Conservation (phyloP, 148 eudicot genomes). For the Gaultheria prostrata region DNA sequence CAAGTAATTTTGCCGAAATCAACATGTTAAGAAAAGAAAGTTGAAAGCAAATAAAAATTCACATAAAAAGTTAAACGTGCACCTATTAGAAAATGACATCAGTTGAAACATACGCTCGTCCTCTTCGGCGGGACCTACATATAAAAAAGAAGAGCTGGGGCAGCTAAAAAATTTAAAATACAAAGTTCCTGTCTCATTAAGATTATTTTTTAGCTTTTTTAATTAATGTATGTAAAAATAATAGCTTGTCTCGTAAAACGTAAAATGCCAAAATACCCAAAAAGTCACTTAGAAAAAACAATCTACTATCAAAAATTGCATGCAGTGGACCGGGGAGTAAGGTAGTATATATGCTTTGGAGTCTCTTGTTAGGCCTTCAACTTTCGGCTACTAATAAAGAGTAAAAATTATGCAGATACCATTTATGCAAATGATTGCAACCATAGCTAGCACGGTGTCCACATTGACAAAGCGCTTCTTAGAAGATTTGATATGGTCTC, state of each 20-base stretch:
- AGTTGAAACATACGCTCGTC: not conserved
- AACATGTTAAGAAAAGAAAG: not conserved
- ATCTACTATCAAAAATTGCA: not conserved
- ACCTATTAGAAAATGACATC: not conserved
- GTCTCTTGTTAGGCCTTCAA: not conserved
- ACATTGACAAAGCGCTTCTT: not conserved
- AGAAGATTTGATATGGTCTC: not conserved
- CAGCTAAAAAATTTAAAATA: no score
- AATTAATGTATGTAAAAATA: no score
- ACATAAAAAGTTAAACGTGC: no score
- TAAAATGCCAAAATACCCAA: no score
- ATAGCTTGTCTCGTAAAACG: no score
- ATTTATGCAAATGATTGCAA: not conserved
- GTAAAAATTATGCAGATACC: not conserved
- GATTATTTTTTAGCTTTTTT: no score
- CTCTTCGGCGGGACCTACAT: not conserved
- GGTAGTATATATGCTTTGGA: not conserved
- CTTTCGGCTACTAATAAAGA: slow-evolving; percentile 2
- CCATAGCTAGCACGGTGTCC: not conserved
- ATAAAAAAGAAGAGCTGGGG: no score
- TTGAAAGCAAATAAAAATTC: not conserved
- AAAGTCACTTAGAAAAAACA: no score
- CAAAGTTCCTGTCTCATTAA: no score
- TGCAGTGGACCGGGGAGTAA: not conserved
- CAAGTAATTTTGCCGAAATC: not conserved